Percentiles rank a stretch among this genome's conserved stretches.
Conservation (phyloP, 257 asterid species). For the Solanum etuberosum region DNA sequence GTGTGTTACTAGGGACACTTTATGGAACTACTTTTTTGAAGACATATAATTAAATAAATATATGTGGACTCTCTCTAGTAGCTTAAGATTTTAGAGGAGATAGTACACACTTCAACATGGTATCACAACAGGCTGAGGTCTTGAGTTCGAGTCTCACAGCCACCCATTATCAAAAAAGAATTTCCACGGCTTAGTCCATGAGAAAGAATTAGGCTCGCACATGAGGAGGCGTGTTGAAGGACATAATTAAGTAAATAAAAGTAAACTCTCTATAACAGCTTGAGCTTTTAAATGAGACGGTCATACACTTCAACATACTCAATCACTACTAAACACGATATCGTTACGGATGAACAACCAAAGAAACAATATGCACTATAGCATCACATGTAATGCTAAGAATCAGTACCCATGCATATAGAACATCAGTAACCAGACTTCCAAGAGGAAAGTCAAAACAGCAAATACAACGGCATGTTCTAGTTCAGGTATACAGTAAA, state of each 20-base stretch:
- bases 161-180: neutral
- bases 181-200: neutral
- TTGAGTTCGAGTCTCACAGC: neutral
- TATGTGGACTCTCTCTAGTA: neutral
- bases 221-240: neutral
- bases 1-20: neutral
- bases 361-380: neutral
- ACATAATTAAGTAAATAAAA: neutral
- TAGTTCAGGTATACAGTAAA: neutral
- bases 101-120: neutral
- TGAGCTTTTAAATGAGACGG: neutral
- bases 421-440: neutral
- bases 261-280: neutral
- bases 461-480: neutral
- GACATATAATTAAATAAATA: neutral
- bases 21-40: neutral
- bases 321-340: neutral
- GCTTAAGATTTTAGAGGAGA: neutral
- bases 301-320: neutral
- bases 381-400: neutral
- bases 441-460: neutral
- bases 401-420: neutral
- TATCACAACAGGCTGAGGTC: neutral
- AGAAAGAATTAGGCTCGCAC: neutral
- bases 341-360: neutral